These are phyloP conservation scores for Pyrus bretschneideri DNA, from an alignment of 306 rosid species.

Conservation along the genomic window DNA sequence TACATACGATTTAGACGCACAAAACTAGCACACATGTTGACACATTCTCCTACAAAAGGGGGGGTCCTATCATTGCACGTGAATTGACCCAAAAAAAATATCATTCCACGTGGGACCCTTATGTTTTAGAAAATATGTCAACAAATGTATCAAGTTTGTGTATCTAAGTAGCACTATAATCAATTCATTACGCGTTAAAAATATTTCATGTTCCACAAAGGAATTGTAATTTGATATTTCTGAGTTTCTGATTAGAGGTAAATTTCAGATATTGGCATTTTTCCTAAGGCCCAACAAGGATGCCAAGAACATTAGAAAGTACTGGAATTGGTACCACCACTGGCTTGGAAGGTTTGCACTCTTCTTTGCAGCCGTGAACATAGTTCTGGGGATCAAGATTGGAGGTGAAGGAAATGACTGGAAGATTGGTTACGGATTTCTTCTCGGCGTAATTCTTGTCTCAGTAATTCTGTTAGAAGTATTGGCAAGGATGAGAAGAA, in stretches of 20 bases:
- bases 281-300: slow-evolving; percentile 69
- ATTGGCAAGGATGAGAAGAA: slow-evolving; percentile 61
- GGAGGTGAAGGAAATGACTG: slow-evolving; percentile 75
- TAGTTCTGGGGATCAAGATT: slow-evolving; percentile 72
- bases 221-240: not conserved
- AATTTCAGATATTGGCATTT: slow-evolving; percentile 67
- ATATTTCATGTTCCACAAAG: not conserved
- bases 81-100: too few relatives aligned
- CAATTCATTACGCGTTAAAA: too few relatives aligned
- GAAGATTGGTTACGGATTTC: slow-evolving; percentile 84
- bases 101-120: not conserved
- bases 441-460: slow-evolving; percentile 49
- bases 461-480: slow-evolving; percentile 62
- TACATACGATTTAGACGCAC: not conserved
- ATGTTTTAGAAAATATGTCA: too few relatives aligned
- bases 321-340: slow-evolving; percentile 89
- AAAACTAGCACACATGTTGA: not conserved
- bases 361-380: slow-evolving; percentile 82
- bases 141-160: too few relatives aligned
- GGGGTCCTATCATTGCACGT: not conserved
- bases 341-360: slow-evolving; percentile 92
- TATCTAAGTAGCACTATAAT: too few relatives aligned
- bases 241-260: slow-evolving; percentile 11
- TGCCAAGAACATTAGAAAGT: slow-evolving; percentile 48
- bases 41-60: too few relatives aligned